Evolutionary conservation across 164 flowering plant species (phyloP).

Genomic region (Chloranthus sessilifolius): DNA sequence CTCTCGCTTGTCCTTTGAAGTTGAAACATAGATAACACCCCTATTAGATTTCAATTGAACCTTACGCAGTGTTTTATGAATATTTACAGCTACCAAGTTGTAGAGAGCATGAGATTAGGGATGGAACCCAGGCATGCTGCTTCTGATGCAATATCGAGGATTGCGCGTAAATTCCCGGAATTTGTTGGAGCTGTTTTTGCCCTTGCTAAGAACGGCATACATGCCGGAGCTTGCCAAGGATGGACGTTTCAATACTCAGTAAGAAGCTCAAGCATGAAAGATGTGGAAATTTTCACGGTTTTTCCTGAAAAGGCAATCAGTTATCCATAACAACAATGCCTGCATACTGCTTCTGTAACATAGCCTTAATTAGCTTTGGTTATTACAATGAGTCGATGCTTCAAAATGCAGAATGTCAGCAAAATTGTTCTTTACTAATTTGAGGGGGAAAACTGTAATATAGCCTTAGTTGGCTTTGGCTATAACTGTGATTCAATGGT

Average conservation of each 20-base stretch:
- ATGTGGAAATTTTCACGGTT: conserved; percentile 72
- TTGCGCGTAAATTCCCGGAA: conserved; percentile 73
- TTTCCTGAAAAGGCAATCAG: conserved; percentile 46
- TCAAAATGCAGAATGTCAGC: too few relatives aligned
- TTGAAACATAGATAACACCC: too few relatives aligned
- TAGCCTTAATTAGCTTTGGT: too few relatives aligned
- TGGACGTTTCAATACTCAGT: conserved; percentile 95
- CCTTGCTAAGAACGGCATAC: conserved; percentile 57
- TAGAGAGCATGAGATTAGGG: conserved; percentile 93
- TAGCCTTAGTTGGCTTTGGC: too few relatives aligned
- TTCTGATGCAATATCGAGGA: conserved; percentile 69
- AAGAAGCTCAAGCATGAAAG: conserved; percentile 50
- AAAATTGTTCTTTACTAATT: too few relatives aligned
- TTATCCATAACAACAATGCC: too few relatives aligned
- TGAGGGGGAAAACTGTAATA: too few relatives aligned
- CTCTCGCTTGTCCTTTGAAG: too few relatives aligned
- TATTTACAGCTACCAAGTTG: conserved; percentile 82
- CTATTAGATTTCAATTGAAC: too few relatives aligned
- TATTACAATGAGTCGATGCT: too few relatives aligned
- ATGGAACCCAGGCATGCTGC: conserved; percentile 82
- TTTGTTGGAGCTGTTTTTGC: conserved; percentile 93
- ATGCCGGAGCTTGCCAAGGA: conserved; percentile 95
- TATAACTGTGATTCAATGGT: too few relatives aligned
- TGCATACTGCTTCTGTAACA: too few relatives aligned
- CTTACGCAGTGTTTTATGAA: not conserved